These are phyloP conservation scores for Lotmaria passim DNA, from an alignment of 208 protist species.

Conservation along the genomic window DNA sequence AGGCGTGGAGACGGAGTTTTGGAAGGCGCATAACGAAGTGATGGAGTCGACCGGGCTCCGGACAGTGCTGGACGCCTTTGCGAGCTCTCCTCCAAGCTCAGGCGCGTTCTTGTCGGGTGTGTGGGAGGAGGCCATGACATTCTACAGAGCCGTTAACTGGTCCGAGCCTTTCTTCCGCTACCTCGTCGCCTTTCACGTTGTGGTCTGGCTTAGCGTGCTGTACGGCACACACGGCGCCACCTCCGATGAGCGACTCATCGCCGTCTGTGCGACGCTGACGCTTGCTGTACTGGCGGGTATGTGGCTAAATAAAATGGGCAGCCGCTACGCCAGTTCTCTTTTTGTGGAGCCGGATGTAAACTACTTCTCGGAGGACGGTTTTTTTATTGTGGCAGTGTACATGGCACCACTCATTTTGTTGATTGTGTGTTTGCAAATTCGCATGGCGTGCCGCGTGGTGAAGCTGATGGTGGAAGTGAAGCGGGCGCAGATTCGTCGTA, in stretches of 20 bases:
- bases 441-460: constrained; percentile 32
- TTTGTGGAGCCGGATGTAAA: constrained; percentile 59
- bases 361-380: constrained; percentile 77
- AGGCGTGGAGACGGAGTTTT: constrained; percentile 26
- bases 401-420: constrained; percentile 60
- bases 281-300: constrained; percentile 39
- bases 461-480: constrained; percentile 41
- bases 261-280: constrained; percentile 39
- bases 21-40: constrained; percentile 39
- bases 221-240: constrained; percentile 30
- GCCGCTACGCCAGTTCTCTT: constrained; percentile 31
- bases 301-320: constrained; percentile 44
- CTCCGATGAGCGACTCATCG: constrained; percentile 52
- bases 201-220: constrained; percentile 37
- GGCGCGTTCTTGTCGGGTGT: constrained; percentile 1
- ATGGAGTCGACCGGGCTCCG: constrained; percentile 23
- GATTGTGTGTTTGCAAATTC: constrained; percentile 46
- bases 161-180: constrained; percentile 76
- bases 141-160: constrained; percentile 69
- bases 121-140: constrained; percentile 26
- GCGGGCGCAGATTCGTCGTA: constrained; percentile 17
- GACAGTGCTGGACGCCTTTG: not conserved
- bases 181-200: constrained; percentile 56
- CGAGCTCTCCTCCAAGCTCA: not conserved
- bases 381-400: constrained; percentile 69